These are phyloP conservation scores for Carex littledalei DNA, from an alignment of 176 grass and related monocot species.

Conservation along the genomic window DNA sequence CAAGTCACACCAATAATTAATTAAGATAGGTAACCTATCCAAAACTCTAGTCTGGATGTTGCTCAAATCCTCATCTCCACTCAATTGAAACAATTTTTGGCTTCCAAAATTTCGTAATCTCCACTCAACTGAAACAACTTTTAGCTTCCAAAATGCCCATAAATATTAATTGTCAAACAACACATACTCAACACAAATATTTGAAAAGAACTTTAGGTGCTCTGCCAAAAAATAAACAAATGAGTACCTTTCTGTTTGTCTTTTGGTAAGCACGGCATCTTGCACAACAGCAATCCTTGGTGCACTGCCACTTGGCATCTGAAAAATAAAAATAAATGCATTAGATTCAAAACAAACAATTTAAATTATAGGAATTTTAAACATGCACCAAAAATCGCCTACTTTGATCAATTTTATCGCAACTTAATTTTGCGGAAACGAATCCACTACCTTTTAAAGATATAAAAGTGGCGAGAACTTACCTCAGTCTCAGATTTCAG, in stretches of 20 bases:
- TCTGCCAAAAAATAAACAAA: background rate
- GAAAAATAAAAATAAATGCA: background rate
- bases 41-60: too few species aligned
- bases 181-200: too few species aligned
- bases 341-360: background rate
- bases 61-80: too few species aligned
- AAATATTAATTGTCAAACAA: too few species aligned
- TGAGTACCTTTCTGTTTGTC: slow-evolving; percentile 51
- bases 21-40: too few species aligned
- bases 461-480: background rate
- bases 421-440: background rate
- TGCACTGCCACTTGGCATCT: background rate
- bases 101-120: too few species aligned
- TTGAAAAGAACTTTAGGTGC: too few species aligned
- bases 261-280: slow-evolving; percentile 61
- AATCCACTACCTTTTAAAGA: background rate
- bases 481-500: background rate
- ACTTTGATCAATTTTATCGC: background rate
- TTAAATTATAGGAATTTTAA: background rate
- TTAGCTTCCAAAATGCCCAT: too few species aligned
- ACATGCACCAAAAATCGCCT: background rate
- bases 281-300: slow-evolving; percentile 7
- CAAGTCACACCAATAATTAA: too few species aligned
- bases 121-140: too few species aligned
- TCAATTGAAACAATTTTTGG: too few species aligned